Percentiles rank a stretch among this genome's conserved stretches.
Evolutionary conservation across 768 basidiomycete genomes (phyloP).

Genomic region (Tulasnella calospora): DNA sequence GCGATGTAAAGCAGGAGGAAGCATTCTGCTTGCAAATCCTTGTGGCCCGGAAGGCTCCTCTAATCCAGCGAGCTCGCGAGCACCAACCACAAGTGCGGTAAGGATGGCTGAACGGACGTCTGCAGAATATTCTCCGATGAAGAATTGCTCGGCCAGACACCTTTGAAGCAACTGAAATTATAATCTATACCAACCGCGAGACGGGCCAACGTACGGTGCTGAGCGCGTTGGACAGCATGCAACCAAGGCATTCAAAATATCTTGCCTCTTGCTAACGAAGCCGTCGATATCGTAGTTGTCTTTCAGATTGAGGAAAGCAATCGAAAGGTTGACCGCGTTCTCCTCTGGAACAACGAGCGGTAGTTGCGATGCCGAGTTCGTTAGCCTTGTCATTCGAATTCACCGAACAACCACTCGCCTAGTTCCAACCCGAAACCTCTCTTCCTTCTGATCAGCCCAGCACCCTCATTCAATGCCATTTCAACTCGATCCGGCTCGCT

Average conservation of each 20-base stretch:
- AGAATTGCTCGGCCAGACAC: constrained; percentile 84
- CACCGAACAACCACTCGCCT: constrained; percentile 43
- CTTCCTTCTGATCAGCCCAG: constrained; percentile 80
- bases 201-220: constrained; percentile 61
- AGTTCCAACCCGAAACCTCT: constrained; percentile 81
- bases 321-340: constrained; percentile 77
- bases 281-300: constrained; percentile 79
- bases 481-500: constrained; percentile 73
- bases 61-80: constrained; percentile 68
- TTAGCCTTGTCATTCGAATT: neutral
- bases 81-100: constrained; percentile 79
- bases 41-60: constrained; percentile 37
- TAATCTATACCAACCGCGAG: neutral
- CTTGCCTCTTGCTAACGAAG: constrained; percentile 74
- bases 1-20: constrained; percentile 67
- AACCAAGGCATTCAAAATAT: constrained; percentile 71
- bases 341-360: constrained; percentile 55
- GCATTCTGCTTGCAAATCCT: constrained; percentile 74
- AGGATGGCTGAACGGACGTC: constrained; percentile 80
- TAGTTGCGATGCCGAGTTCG: neutral
- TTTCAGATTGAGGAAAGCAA: constrained; percentile 66
- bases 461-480: constrained; percentile 72
- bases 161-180: constrained; percentile 40
- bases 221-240: constrained; percentile 70
- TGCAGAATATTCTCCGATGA: constrained; percentile 86